A percentile compares a stretch with the other conserved stretches of the same genome.
Conservation (phyloP, 352 stramenopile genomes). For the Pythium biforme region DNA sequence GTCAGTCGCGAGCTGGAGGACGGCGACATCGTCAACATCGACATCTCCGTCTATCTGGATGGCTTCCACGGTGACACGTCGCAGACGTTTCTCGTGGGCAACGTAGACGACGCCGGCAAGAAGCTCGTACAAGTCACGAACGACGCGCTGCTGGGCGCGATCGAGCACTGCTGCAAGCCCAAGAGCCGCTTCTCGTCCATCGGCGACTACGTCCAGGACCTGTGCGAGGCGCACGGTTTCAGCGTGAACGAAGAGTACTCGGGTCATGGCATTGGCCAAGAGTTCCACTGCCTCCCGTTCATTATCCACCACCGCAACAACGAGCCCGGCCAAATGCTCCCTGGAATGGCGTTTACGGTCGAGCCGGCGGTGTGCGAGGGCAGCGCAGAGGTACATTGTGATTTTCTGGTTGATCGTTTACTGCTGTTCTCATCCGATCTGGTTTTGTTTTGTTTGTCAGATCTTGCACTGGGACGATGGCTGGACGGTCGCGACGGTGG, state of each 20-base stretch:
- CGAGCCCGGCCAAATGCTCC: constrained; percentile 75
- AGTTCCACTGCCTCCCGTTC: constrained; percentile 96
- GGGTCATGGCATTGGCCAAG: constrained; percentile 94
- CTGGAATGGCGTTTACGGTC: constrained; percentile 98
- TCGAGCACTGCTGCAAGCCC: constrained; percentile 89
- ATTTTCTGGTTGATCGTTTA: background rate
- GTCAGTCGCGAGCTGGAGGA: constrained; percentile 71
- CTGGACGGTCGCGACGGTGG: constrained; percentile 96
- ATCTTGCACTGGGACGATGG: constrained; percentile 93
- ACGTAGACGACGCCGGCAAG: constrained; percentile 84
- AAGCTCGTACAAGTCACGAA: constrained; percentile 91
- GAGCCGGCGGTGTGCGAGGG: constrained; percentile 97
- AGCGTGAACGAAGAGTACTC: constrained; percentile 91
- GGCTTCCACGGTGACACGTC: constrained; percentile 98
- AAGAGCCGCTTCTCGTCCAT: constrained; percentile 94
- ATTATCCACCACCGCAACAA: constrained; percentile 91
- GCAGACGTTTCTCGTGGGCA: constrained; percentile 93
- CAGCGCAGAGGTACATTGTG: constrained; percentile 59
- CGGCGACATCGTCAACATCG: constrained; percentile 97
- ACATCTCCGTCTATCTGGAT: constrained; percentile 93
- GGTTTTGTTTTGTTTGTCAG: constrained; percentile 26
- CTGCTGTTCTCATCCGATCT: background rate
- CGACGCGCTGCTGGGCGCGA: constrained; percentile 76
- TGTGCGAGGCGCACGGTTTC: constrained; percentile 80
- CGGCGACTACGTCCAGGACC: constrained; percentile 91